Evolutionary conservation across 345 rosid genomes (phyloP).

Genomic region (Linum usitatissimum): DNA sequence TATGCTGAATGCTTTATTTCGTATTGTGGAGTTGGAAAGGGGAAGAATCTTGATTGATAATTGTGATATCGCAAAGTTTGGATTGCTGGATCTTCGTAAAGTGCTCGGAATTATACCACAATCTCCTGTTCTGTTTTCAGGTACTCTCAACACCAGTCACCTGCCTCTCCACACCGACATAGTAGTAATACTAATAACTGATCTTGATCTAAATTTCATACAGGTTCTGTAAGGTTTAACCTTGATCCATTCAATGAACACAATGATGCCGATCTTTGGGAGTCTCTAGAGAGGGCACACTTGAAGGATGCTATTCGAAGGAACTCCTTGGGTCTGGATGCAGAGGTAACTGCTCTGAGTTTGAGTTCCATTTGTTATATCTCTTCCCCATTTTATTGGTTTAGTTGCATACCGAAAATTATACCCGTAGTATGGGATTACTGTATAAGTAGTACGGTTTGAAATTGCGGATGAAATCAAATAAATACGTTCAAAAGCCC

Average conservation of each 20-base stretch:
- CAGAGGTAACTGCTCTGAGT: slow-evolving; percentile 46
- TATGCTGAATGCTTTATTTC: slow-evolving; percentile 84
- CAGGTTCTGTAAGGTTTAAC: slow-evolving; percentile 91
- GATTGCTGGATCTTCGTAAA: slow-evolving; percentile 83
- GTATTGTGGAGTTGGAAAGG: slow-evolving; percentile 86
- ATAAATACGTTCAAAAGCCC: no score
- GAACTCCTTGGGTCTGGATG: slow-evolving; percentile 73
- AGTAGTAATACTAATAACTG: neutral
- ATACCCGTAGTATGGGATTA: neutral
- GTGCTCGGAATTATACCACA: slow-evolving; percentile 97
- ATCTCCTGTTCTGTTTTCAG: slow-evolving; percentile 98
- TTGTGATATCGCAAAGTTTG: slow-evolving; percentile 64
- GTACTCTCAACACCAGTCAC: slow-evolving; percentile 21
- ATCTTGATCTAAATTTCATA: slow-evolving; percentile 9
- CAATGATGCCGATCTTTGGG: slow-evolving; percentile 98
- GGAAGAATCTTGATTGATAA: slow-evolving; percentile 90
- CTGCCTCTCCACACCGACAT: neutral
- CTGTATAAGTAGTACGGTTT: neutral
- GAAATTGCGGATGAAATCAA: no score
- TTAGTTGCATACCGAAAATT: neutral
- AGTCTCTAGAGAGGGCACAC: slow-evolving; percentile 93
- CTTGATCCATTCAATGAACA: slow-evolving; percentile 97
- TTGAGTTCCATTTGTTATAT: slow-evolving; percentile 2
- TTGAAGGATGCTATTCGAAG: slow-evolving; percentile 83
- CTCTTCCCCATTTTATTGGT: neutral